Base-by-base conservation (phyloP, 371 early-diverging fungal species). In the Haplosporangium sp. region DNA sequence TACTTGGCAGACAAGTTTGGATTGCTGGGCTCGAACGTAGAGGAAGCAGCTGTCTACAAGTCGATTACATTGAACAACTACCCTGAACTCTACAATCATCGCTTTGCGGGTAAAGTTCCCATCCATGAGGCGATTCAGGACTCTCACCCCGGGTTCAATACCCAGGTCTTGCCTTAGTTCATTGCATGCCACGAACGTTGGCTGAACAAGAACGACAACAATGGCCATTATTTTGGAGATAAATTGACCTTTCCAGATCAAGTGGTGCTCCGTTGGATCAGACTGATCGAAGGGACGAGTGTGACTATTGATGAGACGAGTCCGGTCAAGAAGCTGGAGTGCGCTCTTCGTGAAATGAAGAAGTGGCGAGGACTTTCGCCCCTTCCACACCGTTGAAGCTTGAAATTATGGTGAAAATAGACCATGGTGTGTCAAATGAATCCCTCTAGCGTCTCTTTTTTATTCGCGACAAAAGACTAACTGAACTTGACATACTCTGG, bases 1-100 rank as follows among this genome's bases (percentile, higher is more conserved):
- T 70, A 76, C 59, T 61, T 71, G 13, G 77, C 71, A 3, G 77
- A 76, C n/a, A 76, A 76, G 54, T 66, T 63, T 37, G 70, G 67
- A 23, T 43, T 76, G 0, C 67, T 76, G 13, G 62, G 60, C 13
- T 67, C 67, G 2, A 55, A 52, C 8, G 59, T 63, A 5, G 62
- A 70, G 20, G 67, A 67, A 18, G 41, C 59, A 0, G 77, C 77
- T 10, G 6, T 18, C 37, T 50, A 59, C 41, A 71, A 62, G 23
- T 76, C 77, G 0, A 61, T 76, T 16, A 71, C 63, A 6, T 29
- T 71, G 53, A 76, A 76, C 46, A 67, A 67, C 36, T 76, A 71
- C 51, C 37, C 70, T 18, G 77, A 71, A 50, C 67, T 70, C 6
- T 62, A 62, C 52, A 1, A 20, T 16, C 45, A 62, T 13, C 67